A percentile compares a stretch with the other conserved stretches of the same genome.
phyloP scores from a whole-genome alignment of 257 asterid genomes.

The Solanum medicagineum region DNA sequence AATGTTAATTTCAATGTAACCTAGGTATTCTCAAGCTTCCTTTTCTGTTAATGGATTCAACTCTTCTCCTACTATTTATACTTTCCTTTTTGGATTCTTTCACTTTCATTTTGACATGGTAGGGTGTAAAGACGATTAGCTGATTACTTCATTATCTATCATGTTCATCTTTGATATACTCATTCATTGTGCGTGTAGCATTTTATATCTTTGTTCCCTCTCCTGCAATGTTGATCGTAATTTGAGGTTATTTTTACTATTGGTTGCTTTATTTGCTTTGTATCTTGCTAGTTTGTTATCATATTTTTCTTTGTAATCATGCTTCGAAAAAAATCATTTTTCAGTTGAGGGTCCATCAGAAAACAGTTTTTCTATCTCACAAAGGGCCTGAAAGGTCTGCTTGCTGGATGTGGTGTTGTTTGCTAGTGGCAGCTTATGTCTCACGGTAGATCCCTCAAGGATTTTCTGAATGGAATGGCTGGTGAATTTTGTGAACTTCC shows the following conservation, averaged over 20 bases:
- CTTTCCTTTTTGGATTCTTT: background rate
- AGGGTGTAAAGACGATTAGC: background rate
- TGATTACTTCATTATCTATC: background rate
- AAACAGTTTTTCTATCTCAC: background rate
- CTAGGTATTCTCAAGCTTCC: background rate
- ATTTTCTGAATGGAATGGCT: background rate
- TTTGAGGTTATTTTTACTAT: background rate
- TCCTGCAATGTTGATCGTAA: background rate
- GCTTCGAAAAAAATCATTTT: background rate
- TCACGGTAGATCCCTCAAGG: background rate
- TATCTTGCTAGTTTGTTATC: background rate
- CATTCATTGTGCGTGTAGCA: background rate
- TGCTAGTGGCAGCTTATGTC: background rate
- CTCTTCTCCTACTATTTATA: background rate
- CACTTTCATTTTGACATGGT: background rate
- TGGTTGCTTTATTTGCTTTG: background rate
- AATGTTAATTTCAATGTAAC: background rate
- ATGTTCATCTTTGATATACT: background rate
- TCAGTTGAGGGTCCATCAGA: background rate
- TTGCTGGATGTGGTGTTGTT: background rate
- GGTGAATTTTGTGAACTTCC: background rate
- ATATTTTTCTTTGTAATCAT: background rate
- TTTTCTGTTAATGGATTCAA: background rate
- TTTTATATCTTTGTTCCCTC: background rate
- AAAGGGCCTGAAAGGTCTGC: no score